Base-by-base conservation (phyloP, 2,329 filamentous ascomycete genomes). In the Cordyceps farinosa region DNA sequence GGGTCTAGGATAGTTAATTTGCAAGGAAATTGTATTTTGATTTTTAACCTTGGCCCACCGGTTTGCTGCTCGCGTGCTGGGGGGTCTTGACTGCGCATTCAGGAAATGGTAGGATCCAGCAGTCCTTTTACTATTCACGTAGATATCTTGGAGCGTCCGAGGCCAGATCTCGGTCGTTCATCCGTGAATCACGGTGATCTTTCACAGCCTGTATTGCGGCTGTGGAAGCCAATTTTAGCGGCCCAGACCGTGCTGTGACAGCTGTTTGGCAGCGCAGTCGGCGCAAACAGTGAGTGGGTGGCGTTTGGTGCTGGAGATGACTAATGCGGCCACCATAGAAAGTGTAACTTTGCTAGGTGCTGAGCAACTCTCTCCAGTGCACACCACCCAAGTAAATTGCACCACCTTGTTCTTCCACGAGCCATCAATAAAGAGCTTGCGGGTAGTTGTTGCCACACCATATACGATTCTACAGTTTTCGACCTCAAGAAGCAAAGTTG, bases 301-400 rank as follows among this genome's bases (percentile, higher is more conserved):
- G 50, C 22, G 38, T 29, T 36, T 32, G 40, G 45, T 34, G 38
- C 38, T 36, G 30, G 52, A 40, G 55, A 64, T 66, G 64, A 66
- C 62, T 66, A 64, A 66, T 64, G 62, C 42, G 11, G 40, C 45
- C 45, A 45, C 56, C 58, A 54, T 65, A 64, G 45, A 64, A 62
- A 63, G 57, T n/a, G 32, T 48, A 60, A 64, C 30, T 64, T 60
- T 48, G 27, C 62, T 45, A 15, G 50, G 38, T n/a, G 36, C 22
- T 55, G 22, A 42, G 53, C 58, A 66, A 66, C 62, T 64, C 59
- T 66, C 54, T 30, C 65, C 59, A 62, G 52, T 66, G 65, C 65
- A 66, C 56, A 65, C 55, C 38, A 66, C 65, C 52, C 32, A 55
- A 55, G 29, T 56, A 57, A 58, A 60, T 42, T 29, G 44, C 42